Evolutionary conservation across 352 stramenopile species (phyloP).

Genomic region (Phytophthora citricola): DNA sequence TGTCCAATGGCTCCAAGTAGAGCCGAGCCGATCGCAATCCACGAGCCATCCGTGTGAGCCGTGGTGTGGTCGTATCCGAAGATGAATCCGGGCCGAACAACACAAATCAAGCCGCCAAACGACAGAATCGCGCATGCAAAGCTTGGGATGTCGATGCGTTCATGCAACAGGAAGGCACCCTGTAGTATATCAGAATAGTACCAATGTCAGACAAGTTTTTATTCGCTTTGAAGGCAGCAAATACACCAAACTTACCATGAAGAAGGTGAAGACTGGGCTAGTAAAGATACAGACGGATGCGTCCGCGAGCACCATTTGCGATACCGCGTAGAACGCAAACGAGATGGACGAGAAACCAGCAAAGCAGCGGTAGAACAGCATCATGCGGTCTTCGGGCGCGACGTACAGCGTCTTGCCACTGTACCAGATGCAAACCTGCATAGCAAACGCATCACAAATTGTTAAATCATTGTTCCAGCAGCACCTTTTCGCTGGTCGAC

Average conservation of each 20-base stretch:
- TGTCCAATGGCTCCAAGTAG: slow-evolving; percentile 68
- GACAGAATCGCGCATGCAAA: slow-evolving; percentile 52
- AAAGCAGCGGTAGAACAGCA: slow-evolving; percentile 73
- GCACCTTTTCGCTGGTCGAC: background rate
- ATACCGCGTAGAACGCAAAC: slow-evolving; percentile 80
- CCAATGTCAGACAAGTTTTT: background rate
- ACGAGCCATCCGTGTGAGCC: slow-evolving; percentile 51
- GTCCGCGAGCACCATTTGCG: slow-evolving; percentile 83
- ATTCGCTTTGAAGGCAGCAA: background rate
- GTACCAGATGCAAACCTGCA: slow-evolving; percentile 47
- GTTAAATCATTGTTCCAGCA: background rate
- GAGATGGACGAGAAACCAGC: slow-evolving; percentile 76
- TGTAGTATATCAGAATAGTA: slow-evolving; percentile 3
- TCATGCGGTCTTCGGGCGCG: slow-evolving; percentile 48
- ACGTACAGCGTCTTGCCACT: slow-evolving; percentile 60
- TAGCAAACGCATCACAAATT: background rate
- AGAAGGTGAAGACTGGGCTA: slow-evolving; percentile 74
- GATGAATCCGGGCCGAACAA: slow-evolving; percentile 57
- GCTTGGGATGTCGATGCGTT: slow-evolving; percentile 51
- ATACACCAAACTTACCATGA: slow-evolving; percentile 49
- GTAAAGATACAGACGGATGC: slow-evolving; percentile 80
- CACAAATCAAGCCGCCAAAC: slow-evolving; percentile 58
- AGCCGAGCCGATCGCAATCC: slow-evolving; percentile 55
- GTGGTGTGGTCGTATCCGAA: slow-evolving; percentile 59
- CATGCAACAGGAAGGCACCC: slow-evolving; percentile 52